A percentile compares a stretch with the other conserved stretches of the same genome.
phyloP scores from a whole-genome alignment of 768 basidiomycete genomes.

The Tremella mesenterica region DNA sequence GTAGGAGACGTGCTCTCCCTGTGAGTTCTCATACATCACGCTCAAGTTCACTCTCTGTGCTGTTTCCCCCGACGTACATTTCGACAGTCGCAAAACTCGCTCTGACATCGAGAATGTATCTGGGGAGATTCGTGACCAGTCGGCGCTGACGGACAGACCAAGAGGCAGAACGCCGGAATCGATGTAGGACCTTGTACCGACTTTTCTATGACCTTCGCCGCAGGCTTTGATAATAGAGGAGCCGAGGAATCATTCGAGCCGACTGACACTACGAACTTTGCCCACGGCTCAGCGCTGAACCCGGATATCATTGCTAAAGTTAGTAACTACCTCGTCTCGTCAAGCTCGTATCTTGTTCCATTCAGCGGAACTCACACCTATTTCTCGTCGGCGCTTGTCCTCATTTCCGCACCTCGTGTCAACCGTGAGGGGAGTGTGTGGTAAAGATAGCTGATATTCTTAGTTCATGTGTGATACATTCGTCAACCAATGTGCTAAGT shows the following conservation, averaged over 20 bases:
- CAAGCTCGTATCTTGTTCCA: neutral
- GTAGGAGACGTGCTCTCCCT: too few species aligned
- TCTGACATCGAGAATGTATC: too few species aligned
- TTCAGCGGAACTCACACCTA: neutral
- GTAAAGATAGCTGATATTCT: too few species aligned
- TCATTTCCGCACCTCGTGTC: too few species aligned
- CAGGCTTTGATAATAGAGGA: conserved; percentile 12
- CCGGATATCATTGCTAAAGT: conserved; percentile 24
- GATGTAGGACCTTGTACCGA: conserved; percentile 21
- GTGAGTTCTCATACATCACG: too few species aligned
- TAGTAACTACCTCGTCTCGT: too few species aligned
- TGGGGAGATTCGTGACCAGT: too few species aligned
- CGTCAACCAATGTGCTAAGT: conserved; percentile 30
- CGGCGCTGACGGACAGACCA: neutral
- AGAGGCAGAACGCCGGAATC: conserved; percentile 12
- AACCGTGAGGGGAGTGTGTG: too few species aligned
- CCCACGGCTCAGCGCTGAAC: conserved; percentile 29
- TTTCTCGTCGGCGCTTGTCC: too few species aligned
- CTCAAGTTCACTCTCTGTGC: too few species aligned
- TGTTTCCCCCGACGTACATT: too few species aligned
- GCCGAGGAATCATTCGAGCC: conserved; percentile 28
- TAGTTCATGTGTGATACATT: conserved; percentile 32
- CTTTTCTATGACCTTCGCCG: conserved; percentile 24
- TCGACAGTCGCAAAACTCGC: too few species aligned
- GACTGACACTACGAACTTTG: conserved; percentile 22